A percentile compares a stretch with the other conserved stretches of the same genome.
Evolutionary conservation across 129 eudicot genomes (phyloP).

Genomic region (Escallonia rubra): DNA sequence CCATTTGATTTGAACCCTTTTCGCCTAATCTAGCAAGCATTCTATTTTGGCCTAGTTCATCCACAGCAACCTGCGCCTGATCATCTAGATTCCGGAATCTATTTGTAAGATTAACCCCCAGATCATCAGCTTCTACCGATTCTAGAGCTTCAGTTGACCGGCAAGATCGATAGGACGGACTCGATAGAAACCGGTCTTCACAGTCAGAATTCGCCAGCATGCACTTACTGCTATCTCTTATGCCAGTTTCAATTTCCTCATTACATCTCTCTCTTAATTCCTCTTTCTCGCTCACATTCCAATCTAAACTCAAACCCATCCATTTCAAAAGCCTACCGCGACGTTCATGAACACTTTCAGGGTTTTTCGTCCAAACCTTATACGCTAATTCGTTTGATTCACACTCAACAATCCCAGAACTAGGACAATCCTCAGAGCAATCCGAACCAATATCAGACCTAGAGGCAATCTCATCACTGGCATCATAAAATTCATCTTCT

Average conservation of each 20-base stretch:
- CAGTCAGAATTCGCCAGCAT: constrained; percentile 15
- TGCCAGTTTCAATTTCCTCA: constrained; percentile 10
- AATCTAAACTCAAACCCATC: constrained; percentile 50
- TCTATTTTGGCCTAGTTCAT: constrained; percentile 35
- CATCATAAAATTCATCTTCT: constrained; percentile 59
- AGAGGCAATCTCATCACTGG: constrained; percentile 44
- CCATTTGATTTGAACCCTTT: constrained; percentile 23
- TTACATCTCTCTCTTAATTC: constrained; percentile 20
- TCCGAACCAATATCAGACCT: constrained; percentile 49
- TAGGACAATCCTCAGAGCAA: constrained; percentile 36
- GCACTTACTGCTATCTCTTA: constrained; percentile 11
- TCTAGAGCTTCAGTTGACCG: constrained; percentile 19
- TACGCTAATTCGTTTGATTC: constrained; percentile 29
- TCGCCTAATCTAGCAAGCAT: constrained; percentile 31
- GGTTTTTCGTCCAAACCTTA: constrained; percentile 49
- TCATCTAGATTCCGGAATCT: constrained; percentile 35
- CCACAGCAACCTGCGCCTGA: constrained; percentile 26
- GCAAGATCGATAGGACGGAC: constrained; percentile 30
- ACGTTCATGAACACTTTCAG: constrained; percentile 47
- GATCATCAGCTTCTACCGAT: constrained; percentile 19
- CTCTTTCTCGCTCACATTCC: constrained; percentile 31
- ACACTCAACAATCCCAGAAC: constrained; percentile 21
- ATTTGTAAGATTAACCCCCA: constrained; percentile 15
- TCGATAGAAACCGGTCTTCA: constrained; percentile 24
- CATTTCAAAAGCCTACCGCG: constrained; percentile 50